A percentile compares a stretch with the other conserved stretches of the same genome.
Evolutionary conservation across 345 rosid species (phyloP).

Genomic region (Citrus maxima): DNA sequence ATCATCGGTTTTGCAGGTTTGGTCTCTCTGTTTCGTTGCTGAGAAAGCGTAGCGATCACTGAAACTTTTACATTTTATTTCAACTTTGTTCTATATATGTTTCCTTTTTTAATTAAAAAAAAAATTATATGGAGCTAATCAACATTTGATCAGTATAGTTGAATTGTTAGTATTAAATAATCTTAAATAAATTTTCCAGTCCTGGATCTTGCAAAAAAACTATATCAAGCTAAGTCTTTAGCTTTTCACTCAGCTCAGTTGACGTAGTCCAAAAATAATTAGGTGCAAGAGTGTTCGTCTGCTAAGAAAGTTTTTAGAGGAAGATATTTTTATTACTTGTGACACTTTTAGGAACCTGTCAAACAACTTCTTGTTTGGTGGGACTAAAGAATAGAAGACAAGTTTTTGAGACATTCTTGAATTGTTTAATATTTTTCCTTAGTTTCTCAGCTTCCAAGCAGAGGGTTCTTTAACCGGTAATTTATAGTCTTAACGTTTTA

Average conservation of each 20-base stretch:
- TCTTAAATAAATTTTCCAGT: background rate
- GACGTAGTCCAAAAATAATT: background rate
- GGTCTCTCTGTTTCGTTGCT: conserved; percentile 11
- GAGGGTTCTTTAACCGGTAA: background rate
- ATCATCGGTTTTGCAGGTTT: conserved; percentile 36
- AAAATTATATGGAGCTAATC: background rate
- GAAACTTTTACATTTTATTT: background rate
- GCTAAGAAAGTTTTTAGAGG: background rate
- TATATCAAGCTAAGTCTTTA: background rate
- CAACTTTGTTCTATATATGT: background rate
- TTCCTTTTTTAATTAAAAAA: background rate
- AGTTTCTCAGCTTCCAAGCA: background rate
- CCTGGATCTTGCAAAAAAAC: background rate
- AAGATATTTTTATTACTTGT: too few relatives aligned
- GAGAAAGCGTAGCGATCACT: background rate
- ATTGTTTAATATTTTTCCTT: background rate
- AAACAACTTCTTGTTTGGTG: background rate
- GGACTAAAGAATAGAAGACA: background rate
- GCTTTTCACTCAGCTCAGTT: background rate
- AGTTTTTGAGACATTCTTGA: background rate
- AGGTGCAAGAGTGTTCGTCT: background rate
- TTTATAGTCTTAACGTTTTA: background rate
- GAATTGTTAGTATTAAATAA: background rate
- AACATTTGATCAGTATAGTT: background rate
- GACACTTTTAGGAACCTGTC: too few relatives aligned